Base-by-base conservation (phyloP, 345 rosid genomes). In the Pseudoturritis turrita region DNA sequence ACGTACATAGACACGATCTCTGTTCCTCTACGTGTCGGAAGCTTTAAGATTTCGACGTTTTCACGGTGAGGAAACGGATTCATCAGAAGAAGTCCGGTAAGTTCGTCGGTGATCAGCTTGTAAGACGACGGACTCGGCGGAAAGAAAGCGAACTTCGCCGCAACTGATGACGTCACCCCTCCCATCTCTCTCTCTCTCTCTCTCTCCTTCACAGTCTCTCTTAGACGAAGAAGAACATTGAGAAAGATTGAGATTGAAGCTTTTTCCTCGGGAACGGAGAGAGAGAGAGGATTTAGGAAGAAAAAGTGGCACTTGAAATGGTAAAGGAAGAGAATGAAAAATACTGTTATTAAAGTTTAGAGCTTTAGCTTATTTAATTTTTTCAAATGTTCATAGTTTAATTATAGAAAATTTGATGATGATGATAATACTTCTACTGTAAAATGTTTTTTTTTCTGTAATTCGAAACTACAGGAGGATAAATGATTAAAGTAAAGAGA, bases 61-160 rank as follows among this genome's bases (percentile, higher is more conserved):
- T 95, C 99, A 29, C 96, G 84, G 80, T 95, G 99, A 37, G 97
- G 96, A 64, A 85, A 91, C 11, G 93, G 93, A 63, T 78, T 88
- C 41, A 91, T 80, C 45, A 95, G 86, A 68, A 89, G 66, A 31
- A 95, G 90, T 40, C 96, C 94, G 10, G 98, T 95, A 22, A 85
- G 64, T 1, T 81, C 89, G 59, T 88, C 96, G 10, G 73, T 80
- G 40, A 88, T 44, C 40, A 89, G 85, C 91, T 78, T 92, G 86
- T 95, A 95, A 1, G 99, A 84, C 3, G 98, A 87, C 57, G 99
- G 99, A 80, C 81, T 91, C 70, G 98, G 99, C 10, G 98, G 98
- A 47, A 92, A 95, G 79, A 95, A 95, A 53, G 99, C 99, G 52
- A 95, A 88, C 83, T 90, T 95, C 40, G 98, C 96, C 74, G 99